Evolutionary conservation across 495 filamentous ascomycete genomes (phyloP), one percentile per base, ranked within the genome.

Genomic region (Neurospora sp.): DNA sequence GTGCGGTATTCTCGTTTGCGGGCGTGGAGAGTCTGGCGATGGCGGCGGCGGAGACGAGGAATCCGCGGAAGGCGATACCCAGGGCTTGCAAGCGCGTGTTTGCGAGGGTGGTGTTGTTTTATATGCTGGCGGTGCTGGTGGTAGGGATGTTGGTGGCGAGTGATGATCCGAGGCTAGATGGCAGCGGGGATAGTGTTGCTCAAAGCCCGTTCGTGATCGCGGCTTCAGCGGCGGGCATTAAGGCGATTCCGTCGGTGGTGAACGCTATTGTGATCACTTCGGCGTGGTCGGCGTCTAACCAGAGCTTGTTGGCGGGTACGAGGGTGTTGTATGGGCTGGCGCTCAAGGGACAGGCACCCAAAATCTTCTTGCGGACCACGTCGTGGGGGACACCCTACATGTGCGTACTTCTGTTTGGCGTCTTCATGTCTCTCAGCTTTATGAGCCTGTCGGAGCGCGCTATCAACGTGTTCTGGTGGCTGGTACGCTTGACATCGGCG

Each of bases 151-250:
- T 93, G n/a, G 87, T 94, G 0, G 86, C 89, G 0, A 87, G 85
- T 70, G 84, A 88, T 73, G 75, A 79, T 35, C 84, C 87, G 0
- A 88, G 83, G 42, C 84, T 92, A 68, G 73, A 74, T 61, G 76
- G 76, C 3, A 79, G 84, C 78, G 75, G 85, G 76, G 74, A 82
- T 80, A 79, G 74, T 72, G 75, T 87, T 70, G 87, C 88, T 38
- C 89, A 88, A 68, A 92, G 86, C n/a, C 92, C 92, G 5, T 92
- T 93, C 73, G 91, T 92, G 1, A 86, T 94, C 59, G 90, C 91
- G 1, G 88, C 92, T 38, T 80, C 83, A n/a, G 81, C 86, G 14
- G 92, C 91, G 0, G 90, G 90, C 48, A 89, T 93, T 61, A 83
- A 82, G 1, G 86, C 84, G 8, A 84, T 93, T 17, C 85, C 87